These are phyloP conservation scores for Backusella mclennaniae DNA, from an alignment of 192 early-diverging fungal species.

Conservation along the genomic window DNA sequence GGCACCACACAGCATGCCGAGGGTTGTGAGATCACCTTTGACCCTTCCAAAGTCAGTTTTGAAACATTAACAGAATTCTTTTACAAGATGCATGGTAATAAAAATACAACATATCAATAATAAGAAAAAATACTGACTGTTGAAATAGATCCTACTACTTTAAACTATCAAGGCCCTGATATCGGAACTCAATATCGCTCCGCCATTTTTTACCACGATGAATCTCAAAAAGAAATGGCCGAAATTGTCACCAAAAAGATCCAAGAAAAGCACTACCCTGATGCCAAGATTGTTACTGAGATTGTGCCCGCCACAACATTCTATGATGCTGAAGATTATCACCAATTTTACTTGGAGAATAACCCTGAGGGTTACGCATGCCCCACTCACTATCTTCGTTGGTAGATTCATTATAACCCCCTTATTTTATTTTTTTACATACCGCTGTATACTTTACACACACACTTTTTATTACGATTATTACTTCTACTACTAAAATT, in stretches of 20 bases:
- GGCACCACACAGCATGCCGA: slow-evolving; percentile 85
- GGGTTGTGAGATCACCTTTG: slow-evolving; percentile 73
- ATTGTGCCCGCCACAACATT: slow-evolving; percentile 68
- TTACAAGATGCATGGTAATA: slow-evolving; percentile 66
- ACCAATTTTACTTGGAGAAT: slow-evolving; percentile 57
- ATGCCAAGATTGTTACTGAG: slow-evolving; percentile 59
- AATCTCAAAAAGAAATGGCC: slow-evolving; percentile 70
- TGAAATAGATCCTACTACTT: slow-evolving; percentile 72
- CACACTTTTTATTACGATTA: not conserved
- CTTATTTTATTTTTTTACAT: not conserved
- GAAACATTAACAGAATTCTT: slow-evolving; percentile 75
- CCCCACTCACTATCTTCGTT: slow-evolving; percentile 44
- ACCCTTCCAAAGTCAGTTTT: slow-evolving; percentile 70
- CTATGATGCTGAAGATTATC: slow-evolving; percentile 82
- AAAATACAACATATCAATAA: not conserved
- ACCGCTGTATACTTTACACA: not conserved
- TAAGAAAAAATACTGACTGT: not conserved
- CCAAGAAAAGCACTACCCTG: slow-evolving; percentile 57
- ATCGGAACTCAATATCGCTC: slow-evolving; percentile 87
- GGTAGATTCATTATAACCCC: slow-evolving; percentile 23
- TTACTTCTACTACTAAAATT: not conserved
- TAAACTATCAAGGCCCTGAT: slow-evolving; percentile 81
- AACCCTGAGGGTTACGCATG: slow-evolving; percentile 78
- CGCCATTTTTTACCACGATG: slow-evolving; percentile 78
- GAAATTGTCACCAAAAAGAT: slow-evolving; percentile 61